Evolutionary conservation across 1,284 basidiomycete species (phyloP).

Genomic region (Apiotrichum montevideense): DNA sequence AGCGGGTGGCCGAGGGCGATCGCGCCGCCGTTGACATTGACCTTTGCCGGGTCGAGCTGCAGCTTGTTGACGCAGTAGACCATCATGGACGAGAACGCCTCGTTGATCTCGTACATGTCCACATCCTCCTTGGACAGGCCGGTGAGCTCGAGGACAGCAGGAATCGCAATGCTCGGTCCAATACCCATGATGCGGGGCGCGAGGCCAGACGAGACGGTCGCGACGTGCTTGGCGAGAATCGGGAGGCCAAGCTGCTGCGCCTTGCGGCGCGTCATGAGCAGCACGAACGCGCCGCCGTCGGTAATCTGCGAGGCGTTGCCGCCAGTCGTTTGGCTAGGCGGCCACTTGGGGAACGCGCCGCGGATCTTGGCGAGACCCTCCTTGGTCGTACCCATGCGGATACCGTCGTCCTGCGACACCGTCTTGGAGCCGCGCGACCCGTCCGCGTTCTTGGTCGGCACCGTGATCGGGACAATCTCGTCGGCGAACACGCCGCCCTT

Average conservation of each 20-base stretch:
- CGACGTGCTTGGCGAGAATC: slow-evolving; percentile 86
- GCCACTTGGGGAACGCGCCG: slow-evolving; percentile 81
- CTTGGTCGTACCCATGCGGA: slow-evolving; percentile 82
- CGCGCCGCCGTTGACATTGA: slow-evolving; percentile 85
- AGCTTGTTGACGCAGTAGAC: slow-evolving; percentile 69
- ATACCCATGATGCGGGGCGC: slow-evolving; percentile 86
- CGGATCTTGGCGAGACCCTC: slow-evolving; percentile 85
- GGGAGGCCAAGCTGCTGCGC: slow-evolving; percentile 85
- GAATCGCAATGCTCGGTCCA: slow-evolving; percentile 80
- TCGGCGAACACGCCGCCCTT: slow-evolving; percentile 81
- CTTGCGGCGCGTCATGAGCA: slow-evolving; percentile 76
- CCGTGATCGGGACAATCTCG: slow-evolving; percentile 82
- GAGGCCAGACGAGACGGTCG: slow-evolving; percentile 67
- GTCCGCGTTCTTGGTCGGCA: slow-evolving; percentile 33
- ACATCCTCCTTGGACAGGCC: slow-evolving; percentile 65
- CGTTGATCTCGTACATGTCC: slow-evolving; percentile 81
- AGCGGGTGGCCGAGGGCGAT: slow-evolving; percentile 66
- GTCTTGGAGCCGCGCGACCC: slow-evolving; percentile 55
- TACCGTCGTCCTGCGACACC: slow-evolving; percentile 84
- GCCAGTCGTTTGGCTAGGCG: slow-evolving; percentile 68
- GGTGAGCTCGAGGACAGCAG: slow-evolving; percentile 58
- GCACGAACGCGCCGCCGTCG: slow-evolving; percentile 90
- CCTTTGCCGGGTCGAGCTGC: slow-evolving; percentile 64
- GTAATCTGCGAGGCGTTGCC: slow-evolving; percentile 89
- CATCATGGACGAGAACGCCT: slow-evolving; percentile 78